These are phyloP conservation scores for Kentomonas sorsogonicus DNA, from an alignment of 208 protist genomes.

Conservation along the genomic window DNA sequence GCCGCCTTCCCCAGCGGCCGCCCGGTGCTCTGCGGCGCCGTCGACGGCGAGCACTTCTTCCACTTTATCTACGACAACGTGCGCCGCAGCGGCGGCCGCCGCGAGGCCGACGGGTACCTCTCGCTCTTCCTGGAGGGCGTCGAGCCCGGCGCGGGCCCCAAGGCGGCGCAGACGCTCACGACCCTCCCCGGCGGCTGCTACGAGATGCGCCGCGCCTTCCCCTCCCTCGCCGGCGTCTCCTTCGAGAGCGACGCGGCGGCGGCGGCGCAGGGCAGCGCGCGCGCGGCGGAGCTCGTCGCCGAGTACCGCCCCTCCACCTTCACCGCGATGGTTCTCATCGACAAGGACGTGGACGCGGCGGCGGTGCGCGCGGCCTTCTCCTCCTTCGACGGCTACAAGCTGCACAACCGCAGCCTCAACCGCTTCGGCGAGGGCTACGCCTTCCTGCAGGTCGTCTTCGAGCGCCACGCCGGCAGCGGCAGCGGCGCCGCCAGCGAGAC, in stretches of 20 bases:
- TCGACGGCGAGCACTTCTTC: conserved; percentile 86
- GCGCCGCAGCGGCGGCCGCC: conserved; percentile 16
- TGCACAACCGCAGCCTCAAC: conserved; percentile 63
- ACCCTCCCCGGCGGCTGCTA: conserved; percentile 40
- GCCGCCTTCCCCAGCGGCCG: conserved; percentile 64
- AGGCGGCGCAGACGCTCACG: conserved; percentile 26
- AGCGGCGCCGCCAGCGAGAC: no score
- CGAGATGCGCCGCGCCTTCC: conserved; percentile 58
- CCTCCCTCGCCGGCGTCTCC: conserved; percentile 33
- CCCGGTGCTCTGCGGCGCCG: conserved; percentile 72
- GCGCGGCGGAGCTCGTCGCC: conserved; percentile 42
- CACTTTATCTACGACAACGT: conserved; percentile 83
- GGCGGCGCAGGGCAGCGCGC: conserved; percentile 19
- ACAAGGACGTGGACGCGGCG: conserved; percentile 27
- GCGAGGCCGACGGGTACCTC: conserved; percentile 66
- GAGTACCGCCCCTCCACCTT: conserved; percentile 51
- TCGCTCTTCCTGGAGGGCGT: conserved; percentile 77
- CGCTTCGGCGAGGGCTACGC: conserved; percentile 76
- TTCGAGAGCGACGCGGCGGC: conserved; percentile 70
- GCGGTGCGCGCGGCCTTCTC: conserved; percentile 29
- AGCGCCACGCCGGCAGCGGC: no score
- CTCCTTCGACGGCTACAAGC: conserved; percentile 41
- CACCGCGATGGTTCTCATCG: conserved; percentile 61
- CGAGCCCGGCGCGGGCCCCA: conserved; percentile 13
- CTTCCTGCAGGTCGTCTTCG: conserved; percentile 68